Percentiles rank a stretch among this genome's conserved stretches.
These are phyloP conservation scores for Rhynchosporium agropyri DNA, from an alignment of 2,329 filamentous ascomycete genomes.

Conservation along the genomic window DNA sequence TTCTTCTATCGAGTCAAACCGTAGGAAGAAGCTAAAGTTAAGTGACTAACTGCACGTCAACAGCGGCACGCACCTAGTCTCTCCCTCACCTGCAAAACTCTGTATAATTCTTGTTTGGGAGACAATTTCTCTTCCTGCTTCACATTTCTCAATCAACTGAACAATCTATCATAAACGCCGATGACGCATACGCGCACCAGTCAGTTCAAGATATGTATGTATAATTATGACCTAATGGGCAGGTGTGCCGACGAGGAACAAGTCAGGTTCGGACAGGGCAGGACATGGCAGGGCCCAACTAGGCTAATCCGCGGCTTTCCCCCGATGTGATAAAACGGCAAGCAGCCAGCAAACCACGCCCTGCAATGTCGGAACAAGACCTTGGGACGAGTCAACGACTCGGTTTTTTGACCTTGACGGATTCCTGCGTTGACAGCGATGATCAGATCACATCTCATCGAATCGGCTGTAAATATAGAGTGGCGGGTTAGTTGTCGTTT, in stretches of 20 bases:
- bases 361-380: neutral
- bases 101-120: no score
- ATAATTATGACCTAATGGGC: slow-evolving; percentile 12
- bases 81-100: no score
- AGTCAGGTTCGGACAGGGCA: neutral
- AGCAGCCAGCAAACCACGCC: slow-evolving; percentile 7
- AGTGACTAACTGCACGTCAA: no score
- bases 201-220: neutral
- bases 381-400: slow-evolving; percentile 13
- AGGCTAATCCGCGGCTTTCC: slow-evolving; percentile 11
- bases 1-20: no score
- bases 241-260: slow-evolving; percentile 15
- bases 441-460: neutral
- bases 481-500: no score
- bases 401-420: neutral
- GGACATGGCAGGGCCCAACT: neutral
- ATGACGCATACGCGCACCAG: slow-evolving; percentile 11
- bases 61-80: no score
- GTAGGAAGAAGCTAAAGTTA: no score
- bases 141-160: neutral
- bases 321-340: slow-evolving; percentile 13
- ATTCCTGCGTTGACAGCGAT: slow-evolving; percentile 9
- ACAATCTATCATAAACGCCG: slow-evolving; percentile 6
- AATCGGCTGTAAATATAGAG: no score
- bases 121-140: no score